Base-by-base conservation (phyloP, 2,329 filamentous ascomycete genomes). In the Trichoderma harzianum region DNA sequence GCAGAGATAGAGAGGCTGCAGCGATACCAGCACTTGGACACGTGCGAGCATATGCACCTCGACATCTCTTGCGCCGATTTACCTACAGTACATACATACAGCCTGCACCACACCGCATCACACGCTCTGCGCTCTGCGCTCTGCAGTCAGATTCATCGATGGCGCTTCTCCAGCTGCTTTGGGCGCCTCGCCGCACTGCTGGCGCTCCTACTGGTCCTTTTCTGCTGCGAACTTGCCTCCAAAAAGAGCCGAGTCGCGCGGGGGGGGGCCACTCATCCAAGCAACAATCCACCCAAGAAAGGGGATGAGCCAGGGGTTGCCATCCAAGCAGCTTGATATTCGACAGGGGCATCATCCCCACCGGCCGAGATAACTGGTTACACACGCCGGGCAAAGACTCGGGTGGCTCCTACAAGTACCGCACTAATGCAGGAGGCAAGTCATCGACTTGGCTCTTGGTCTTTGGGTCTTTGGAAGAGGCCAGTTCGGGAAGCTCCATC, bases 341-440 rank as follows among this genome's bases (percentile, higher is more conserved):
- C 51, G 62, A 71, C 69, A 65, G 53, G 69, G 62, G 69, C 34
- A 8, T n/a, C 34, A 66, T 53, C 61, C 47, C 68, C 58, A 70
- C 61, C 60, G n/a, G 28, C 39, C 61, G 62, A 65, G 69, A 71
- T 71, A 66, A 58, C 47, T 51, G 51, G 69, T 60, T 65, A 71
- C 69, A 47, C 43, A 51, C 51, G 36, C 51, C 53, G n/a, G 51
- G 28, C 60, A 34, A 18, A 30, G 53, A 26, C 60, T 16, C 28
- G 39, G 24, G 18, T 30, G 53, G 55, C 36, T 61, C 39, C 24
- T 32, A 28, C 53, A 28, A 32, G 66, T 69, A 69, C n/a, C 28
- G 55, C 69, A 66, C 69, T 71, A 71, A 71, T 71, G 69, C 69
- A 71, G 60, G 61, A 71, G 68, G 68, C 68, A 65, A 66, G 61